Base-by-base conservation (phyloP, 805 yeast species). In the Saturnispora quitensis region DNA sequence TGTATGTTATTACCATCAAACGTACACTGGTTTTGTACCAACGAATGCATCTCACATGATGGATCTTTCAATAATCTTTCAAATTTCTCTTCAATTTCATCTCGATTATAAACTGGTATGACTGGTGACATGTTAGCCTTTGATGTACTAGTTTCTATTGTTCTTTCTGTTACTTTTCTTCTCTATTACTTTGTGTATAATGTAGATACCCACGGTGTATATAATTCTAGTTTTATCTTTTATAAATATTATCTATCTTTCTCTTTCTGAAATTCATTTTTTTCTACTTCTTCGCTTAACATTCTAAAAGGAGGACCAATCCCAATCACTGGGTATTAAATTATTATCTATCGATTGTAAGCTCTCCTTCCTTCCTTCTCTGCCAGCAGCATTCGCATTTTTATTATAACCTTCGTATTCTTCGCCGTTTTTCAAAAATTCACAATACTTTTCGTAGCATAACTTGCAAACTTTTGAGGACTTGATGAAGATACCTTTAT, bases 11-110 rank as follows among this genome's bases (percentile, higher is more conserved):
- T 65, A 2, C 73, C 74, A 49, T 70, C 69, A 54, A 68, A 73
- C 6, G 75, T 67, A 58, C 82, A 77, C 53, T 75, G 76, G 58
- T 67, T 67, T 58, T 77, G 82, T 0, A 71, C 66, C 20, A 77
- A 38, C 7, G 42, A 38, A 9, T 38, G 22, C 42, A 38, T 38
- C 18, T 38, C 42, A 38, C 42, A 38, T 18, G 42, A 18, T 18
- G 42, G 42, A 38, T 38, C 42, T 9, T 20, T 20, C 8, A 38
- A 20, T 38, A 38, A 17, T 12, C 42, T 20, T 17, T 18, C 66
- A 47, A 57, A 64, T 38, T 55, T 49, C 20, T 53, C 54, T 43
- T 58, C 58, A 22, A 70, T 62, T 48, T 74, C 78, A 3, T 67
- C 71, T 28, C 66, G 53, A 3, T 68, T 57, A 47, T 72, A 70